These are phyloP conservation scores for Aspergillus conjunctus DNA, from an alignment of 495 filamentous ascomycete species.

Conservation along the genomic window DNA sequence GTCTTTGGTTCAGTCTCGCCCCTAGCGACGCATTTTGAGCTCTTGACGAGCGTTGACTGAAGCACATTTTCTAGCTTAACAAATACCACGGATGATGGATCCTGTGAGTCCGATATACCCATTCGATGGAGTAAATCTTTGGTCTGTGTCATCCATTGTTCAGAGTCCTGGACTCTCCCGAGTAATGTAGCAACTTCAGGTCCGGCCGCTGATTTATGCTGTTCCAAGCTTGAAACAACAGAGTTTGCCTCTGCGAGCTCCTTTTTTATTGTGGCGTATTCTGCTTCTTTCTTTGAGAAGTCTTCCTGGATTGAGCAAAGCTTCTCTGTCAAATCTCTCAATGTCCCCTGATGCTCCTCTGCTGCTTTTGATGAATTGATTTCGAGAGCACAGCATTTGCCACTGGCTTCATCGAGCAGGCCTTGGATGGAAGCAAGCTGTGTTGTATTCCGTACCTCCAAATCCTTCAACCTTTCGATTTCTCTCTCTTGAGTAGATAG, in stretches of 20 bases:
- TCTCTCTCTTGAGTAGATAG: conserved; percentile 26
- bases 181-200: conserved; percentile 30
- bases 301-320: conserved; percentile 14
- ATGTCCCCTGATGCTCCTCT: conserved; percentile 7
- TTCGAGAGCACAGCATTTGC: conserved; percentile 26
- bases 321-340: conserved; percentile 18
- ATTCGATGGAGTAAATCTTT: conserved; percentile 23
- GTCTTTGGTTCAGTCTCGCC: background rate
- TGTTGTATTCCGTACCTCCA: conserved; percentile 21
- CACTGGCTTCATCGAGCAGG: conserved; percentile 30
- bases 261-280: conserved; percentile 16
- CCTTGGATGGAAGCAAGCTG: conserved; percentile 28
- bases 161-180: conserved; percentile 33
- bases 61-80: conserved; percentile 25
- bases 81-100: conserved; percentile 24
- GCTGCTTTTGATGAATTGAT: conserved; percentile 11
- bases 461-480: conserved; percentile 26
- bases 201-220: conserved; percentile 27
- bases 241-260: conserved; percentile 22
- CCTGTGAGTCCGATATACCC: conserved; percentile 13
- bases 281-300: conserved; percentile 22
- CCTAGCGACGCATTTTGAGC: background rate
- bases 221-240: conserved; percentile 25
- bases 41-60: conserved; percentile 10
- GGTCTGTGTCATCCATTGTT: conserved; percentile 28